Percentiles rank a stretch among this genome's conserved stretches.
These are phyloP conservation scores for Scheffersomyces spartinae DNA, from an alignment of 805 yeast genomes.

Conservation along the genomic window DNA sequence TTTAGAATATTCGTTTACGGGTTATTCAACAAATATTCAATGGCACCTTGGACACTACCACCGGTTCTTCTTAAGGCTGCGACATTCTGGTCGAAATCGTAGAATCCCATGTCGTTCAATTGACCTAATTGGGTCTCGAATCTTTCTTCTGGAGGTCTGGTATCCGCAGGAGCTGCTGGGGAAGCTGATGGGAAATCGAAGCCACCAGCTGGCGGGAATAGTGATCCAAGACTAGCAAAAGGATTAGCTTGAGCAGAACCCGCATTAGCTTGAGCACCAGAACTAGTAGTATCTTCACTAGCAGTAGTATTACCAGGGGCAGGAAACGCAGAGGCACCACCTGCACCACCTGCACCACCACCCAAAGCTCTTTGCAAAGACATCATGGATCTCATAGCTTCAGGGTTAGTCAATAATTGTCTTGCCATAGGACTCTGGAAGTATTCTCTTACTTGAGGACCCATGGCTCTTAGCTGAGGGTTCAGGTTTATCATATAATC, in stretches of 20 bases:
- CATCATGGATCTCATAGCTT: conserved; percentile 74
- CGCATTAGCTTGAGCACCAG: conserved; percentile 5
- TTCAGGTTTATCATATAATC: conserved; percentile 72
- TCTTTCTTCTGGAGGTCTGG: conserved; percentile 34
- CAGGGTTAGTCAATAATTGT: conserved; percentile 63
- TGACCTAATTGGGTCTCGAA: conserved; percentile 32
- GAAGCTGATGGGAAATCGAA: conserved; percentile 3
- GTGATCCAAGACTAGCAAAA: conserved; percentile 24
- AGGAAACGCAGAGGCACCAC: conserved; percentile 15
- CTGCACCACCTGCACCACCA: conserved; percentile 16
- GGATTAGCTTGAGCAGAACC: conserved; percentile 23
- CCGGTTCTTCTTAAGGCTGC: conserved; percentile 90
- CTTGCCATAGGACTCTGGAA: conserved; percentile 76
- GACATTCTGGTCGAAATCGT: conserved; percentile 85
- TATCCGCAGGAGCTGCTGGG: conserved; percentile 19
- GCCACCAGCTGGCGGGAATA: conserved; percentile 24
- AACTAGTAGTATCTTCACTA: conserved; percentile 6
- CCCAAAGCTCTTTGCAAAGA: conserved; percentile 49
- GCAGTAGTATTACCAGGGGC: conserved; percentile 22
- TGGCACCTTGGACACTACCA: conserved; percentile 95
- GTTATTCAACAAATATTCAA: conserved; percentile 58
- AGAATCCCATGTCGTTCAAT: conserved; percentile 50
- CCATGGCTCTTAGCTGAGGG: conserved; percentile 78
- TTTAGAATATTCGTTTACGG: conserved; percentile 3
- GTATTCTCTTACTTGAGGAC: conserved; percentile 81